Conservation (phyloP, 2,329 filamentous ascomycete genomes). For the Xylariaceae sp. region DNA sequence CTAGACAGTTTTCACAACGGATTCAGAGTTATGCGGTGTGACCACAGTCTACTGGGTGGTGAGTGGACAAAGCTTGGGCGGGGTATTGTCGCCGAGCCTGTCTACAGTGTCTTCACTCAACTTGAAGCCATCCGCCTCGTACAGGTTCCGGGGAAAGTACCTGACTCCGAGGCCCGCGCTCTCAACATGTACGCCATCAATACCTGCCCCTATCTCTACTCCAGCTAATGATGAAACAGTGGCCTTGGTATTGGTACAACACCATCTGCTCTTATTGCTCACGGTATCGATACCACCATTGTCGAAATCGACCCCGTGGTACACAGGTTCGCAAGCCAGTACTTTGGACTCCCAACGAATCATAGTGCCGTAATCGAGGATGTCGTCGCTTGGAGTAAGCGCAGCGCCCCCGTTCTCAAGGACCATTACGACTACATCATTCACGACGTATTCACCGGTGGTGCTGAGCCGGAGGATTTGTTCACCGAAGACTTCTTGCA, state of each 20-base stretch:
- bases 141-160: constrained; percentile 49
- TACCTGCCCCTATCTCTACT: constrained; percentile 2
- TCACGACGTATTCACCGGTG: constrained; percentile 96
- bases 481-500: constrained; percentile 84
- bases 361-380: constrained; percentile 79
- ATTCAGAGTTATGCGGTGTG: constrained; percentile 83
- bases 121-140: constrained; percentile 86
- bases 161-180: constrained; percentile 68
- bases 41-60: constrained; percentile 89
- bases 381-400: constrained; percentile 65
- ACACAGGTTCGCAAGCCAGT: constrained; percentile 73
- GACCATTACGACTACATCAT: constrained; percentile 83
- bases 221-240: constrained; percentile 43
- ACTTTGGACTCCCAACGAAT: constrained; percentile 75
- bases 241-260: constrained; percentile 91
- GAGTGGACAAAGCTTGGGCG: constrained; percentile 69
- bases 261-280: constrained; percentile 77
- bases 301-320: constrained; percentile 93
- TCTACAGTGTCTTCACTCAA: constrained; percentile 95
- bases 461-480: constrained; percentile 81
- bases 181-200: constrained; percentile 69
- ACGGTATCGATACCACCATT: constrained; percentile 88
- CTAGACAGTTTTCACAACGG: constrained; percentile 67
- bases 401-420: constrained; percentile 39
- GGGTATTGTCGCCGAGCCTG: constrained; percentile 68